Percentiles rank a stretch among this genome's conserved stretches.
Conservation (phyloP, 1,284 basidiomycete species). For the Stereum hirsutum region DNA sequence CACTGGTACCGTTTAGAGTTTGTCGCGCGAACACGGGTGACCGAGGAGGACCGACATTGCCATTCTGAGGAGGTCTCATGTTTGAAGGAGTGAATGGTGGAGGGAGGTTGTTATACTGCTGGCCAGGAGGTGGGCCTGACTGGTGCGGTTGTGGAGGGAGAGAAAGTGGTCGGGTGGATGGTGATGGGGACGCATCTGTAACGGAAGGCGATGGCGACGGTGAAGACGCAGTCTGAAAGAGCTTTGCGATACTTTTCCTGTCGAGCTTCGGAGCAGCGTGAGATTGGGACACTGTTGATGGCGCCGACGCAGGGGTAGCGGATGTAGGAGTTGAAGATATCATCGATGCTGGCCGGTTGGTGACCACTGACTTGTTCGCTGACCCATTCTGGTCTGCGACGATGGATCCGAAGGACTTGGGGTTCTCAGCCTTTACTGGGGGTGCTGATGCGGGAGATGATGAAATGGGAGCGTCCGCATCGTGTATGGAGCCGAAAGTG, state of each 20-base stretch:
- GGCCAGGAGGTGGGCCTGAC: slow-evolving; percentile 29
- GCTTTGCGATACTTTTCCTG: slow-evolving; percentile 55
- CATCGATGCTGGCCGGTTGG: slow-evolving; percentile 21
- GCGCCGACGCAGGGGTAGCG: slow-evolving; percentile 26
- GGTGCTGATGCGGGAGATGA: slow-evolving; percentile 61
- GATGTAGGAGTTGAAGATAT: background rate
- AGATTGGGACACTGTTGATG: slow-evolving; percentile 22
- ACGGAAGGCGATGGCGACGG: slow-evolving; percentile 28
- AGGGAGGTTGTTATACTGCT: slow-evolving; percentile 28
- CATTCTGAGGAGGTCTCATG: too few relatives aligned
- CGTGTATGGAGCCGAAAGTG: slow-evolving; percentile 82
- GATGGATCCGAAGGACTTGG: slow-evolving; percentile 76
- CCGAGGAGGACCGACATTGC: slow-evolving; percentile 39
- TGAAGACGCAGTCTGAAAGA: slow-evolving; percentile 50
- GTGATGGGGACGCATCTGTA: slow-evolving; percentile 32
- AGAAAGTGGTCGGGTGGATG: slow-evolving; percentile 21
- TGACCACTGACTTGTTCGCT: slow-evolving; percentile 13
- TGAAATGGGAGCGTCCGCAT: slow-evolving; percentile 56
- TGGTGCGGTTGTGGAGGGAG: slow-evolving; percentile 32
- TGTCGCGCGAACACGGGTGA: slow-evolving; percentile 57
- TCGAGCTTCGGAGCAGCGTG: slow-evolving; percentile 27
- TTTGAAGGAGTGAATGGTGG: slow-evolving; percentile 31
- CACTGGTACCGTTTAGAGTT: slow-evolving; percentile 46
- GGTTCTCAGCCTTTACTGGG: slow-evolving; percentile 56
- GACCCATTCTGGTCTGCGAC: slow-evolving; percentile 28